These are phyloP conservation scores for Cryphonectria carpinicola DNA, from an alignment of 2,329 filamentous ascomycete genomes.

Conservation along the genomic window DNA sequence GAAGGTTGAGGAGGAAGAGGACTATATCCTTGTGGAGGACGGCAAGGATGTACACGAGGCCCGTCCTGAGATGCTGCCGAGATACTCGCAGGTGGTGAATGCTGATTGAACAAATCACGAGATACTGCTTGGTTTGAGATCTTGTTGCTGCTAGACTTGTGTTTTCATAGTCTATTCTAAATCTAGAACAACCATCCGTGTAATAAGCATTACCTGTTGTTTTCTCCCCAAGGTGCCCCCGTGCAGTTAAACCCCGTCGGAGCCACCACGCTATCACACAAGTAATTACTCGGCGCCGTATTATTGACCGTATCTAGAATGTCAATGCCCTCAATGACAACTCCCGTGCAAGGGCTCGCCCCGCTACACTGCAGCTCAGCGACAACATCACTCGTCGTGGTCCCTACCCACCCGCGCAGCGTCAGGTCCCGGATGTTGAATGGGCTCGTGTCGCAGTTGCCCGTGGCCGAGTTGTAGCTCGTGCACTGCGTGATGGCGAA, in stretches of 20 bases:
- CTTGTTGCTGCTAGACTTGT: background rate
- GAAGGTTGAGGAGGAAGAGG: background rate
- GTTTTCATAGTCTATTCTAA: background rate
- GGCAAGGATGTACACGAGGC: background rate
- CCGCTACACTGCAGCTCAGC: slow-evolving; percentile 28
- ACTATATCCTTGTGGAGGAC: background rate
- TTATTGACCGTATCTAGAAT: slow-evolving; percentile 22
- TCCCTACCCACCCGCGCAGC: slow-evolving; percentile 29
- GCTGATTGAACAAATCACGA: background rate
- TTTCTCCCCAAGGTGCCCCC: slow-evolving; percentile 27
- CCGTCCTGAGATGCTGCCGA: background rate
- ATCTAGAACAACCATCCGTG: background rate
- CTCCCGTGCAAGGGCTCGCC: slow-evolving; percentile 27
- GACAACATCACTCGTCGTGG: slow-evolving; percentile 25
- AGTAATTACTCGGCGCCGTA: slow-evolving; percentile 23
- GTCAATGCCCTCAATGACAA: slow-evolving; percentile 19
- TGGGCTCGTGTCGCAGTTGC: slow-evolving; percentile 32
- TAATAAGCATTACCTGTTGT: slow-evolving; percentile 10
- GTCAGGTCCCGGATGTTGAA: slow-evolving; percentile 32
- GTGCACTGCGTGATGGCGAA: slow-evolving; percentile 33
- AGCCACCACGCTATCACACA: slow-evolving; percentile 27
- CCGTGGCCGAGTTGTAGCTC: slow-evolving; percentile 28
- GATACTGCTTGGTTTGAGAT: background rate
- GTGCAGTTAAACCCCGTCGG: slow-evolving; percentile 27
- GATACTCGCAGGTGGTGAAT: slow-evolving; percentile 20